These are phyloP conservation scores for Penicillium fuscoglaucum DNA, from an alignment of 2,329 filamentous ascomycete genomes.

Conservation along the genomic window DNA sequence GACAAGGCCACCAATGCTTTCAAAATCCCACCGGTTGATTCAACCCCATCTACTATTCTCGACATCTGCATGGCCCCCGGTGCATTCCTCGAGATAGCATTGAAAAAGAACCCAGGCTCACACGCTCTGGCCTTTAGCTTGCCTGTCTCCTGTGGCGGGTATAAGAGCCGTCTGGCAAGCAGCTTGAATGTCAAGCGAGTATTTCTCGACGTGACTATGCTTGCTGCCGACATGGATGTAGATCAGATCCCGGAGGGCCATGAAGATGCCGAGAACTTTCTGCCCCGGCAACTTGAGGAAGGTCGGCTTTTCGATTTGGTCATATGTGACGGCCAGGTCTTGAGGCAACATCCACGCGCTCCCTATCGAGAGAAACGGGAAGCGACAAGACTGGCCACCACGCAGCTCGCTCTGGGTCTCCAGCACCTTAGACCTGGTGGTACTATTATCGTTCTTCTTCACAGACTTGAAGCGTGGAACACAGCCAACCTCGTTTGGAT, in stretches of 20 bases:
- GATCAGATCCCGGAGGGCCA: constrained; percentile 23
- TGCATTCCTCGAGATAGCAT: constrained; percentile 48
- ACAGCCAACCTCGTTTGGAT: constrained; percentile 40
- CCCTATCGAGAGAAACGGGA: constrained; percentile 40
- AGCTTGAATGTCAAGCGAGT: constrained; percentile 13
- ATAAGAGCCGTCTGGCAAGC: background rate
- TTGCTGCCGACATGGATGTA: constrained; percentile 49
- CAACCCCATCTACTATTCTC: constrained; percentile 38
- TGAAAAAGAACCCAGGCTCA: constrained; percentile 40
- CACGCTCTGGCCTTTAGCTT: constrained; percentile 15
- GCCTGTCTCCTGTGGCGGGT: background rate
- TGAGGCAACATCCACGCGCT: constrained; percentile 41
- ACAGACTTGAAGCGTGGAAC: constrained; percentile 48
- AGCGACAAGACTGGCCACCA: constrained; percentile 35
- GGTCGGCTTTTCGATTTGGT: constrained; percentile 45
- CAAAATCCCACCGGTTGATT: constrained; percentile 2
- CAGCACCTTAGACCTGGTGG: constrained; percentile 50
- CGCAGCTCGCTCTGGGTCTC: constrained; percentile 50
- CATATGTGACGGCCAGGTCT: constrained; percentile 52
- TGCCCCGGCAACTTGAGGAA: constrained; percentile 28
- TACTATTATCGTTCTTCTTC: constrained; percentile 54
- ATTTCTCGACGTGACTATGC: constrained; percentile 54
- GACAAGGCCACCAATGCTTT: constrained; percentile 6
- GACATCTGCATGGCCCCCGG: constrained; percentile 60
- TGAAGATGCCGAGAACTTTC: constrained; percentile 24